Base-by-base conservation (phyloP, 176 grass and related monocot species). In the Typha latifolia region DNA sequence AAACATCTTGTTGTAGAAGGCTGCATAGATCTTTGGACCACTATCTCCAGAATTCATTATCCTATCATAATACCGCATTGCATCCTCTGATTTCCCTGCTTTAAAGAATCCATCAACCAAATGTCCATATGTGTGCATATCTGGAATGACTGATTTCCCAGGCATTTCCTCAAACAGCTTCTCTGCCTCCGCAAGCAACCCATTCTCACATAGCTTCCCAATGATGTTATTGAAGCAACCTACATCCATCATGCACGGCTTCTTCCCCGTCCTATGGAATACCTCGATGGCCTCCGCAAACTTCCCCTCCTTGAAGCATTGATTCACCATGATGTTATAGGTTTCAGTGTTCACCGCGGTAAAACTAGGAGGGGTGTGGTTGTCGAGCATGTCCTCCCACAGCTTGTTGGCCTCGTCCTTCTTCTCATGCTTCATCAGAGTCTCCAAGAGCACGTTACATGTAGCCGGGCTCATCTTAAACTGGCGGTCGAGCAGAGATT, bases 201-300 rank as follows among this genome's bases (percentile, higher is more conserved):
- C 66, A 5, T 82, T 87, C 34, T 82, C 71, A 50, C 84, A 87
- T 26, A 87, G 79, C 32, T 87, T 87, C 3, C 75, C 84, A 49
- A 87, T 82, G 63, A 87, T 87, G 43, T 87, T 87, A 57, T 87
- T 87, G 73, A 87, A 87, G 66, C 84, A 82, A 37, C 84, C 79
- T 6, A 87, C 84, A 14, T 82, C 84, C 75, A 82, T 87, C 71
- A 75, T 77, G 13, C 77, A 72, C 1, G 80, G 72, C 66, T 87
- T 87, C 32, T 53, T 78, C 14, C 76, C 76, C 68, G 76, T 68
- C 0, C 75, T 72, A 37, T 79, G 84, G 51, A 87, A 87, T 3
- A 75, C 74, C 67, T 82, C 70, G 47, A 87, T 79, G 4, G 84
- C 79, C 37, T 87, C 75, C 19, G 74, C 56, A 62, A 87, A 82